Base-by-base conservation (phyloP, 148 eudicot genomes). In the Silene uniflora region DNA sequence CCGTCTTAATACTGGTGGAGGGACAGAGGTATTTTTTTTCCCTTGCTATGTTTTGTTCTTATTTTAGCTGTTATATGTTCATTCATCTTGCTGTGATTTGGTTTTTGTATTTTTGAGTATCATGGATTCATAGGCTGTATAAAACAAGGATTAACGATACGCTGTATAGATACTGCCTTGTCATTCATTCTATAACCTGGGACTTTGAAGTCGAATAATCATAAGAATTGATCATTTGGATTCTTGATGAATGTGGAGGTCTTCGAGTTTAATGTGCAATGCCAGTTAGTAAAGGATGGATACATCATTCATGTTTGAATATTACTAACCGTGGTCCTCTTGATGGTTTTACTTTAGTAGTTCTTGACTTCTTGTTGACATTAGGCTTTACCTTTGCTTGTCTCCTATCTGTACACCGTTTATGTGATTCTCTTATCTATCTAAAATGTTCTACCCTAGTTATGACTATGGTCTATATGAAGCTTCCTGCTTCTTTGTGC, bases 1-100 rank as follows among this genome's bases (percentile, higher is more conserved):
- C 56, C 97, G 98, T 77, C 93, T 95, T 71, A 95, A 95, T 84
- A 89, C 98, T 71, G 97, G 98, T 76, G 96, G 97, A 58, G 98
- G 98, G 27, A 92, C 97, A 16, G 91, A 92, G 96, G 98, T 95
- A 87, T 7, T 58, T 75, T 42, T 71, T n/a, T 67, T 54, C n/a
- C 49, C 68, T 71, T 55, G 59, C 22, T 12, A 39, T 70, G 39
- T 69, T 61, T n/a, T 58, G 35, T 44, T 39, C 24, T 55, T 74
- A 32, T 69, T 66, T 27, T 42, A 19, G 46, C 27, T 73, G 22
- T 25, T n/a, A 18, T 35, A 35, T 39, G 70, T 35, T 67, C 23
- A 17, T 19, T 67, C 23, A 35, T 47, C 17, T 69, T 47, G 59
- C 10, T 46, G 32, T 14, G 22, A 74, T 12, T 47, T 62, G 32